Evolutionary conservation across 345 rosid species (phyloP).

Genomic region (Hevea brasiliensis): DNA sequence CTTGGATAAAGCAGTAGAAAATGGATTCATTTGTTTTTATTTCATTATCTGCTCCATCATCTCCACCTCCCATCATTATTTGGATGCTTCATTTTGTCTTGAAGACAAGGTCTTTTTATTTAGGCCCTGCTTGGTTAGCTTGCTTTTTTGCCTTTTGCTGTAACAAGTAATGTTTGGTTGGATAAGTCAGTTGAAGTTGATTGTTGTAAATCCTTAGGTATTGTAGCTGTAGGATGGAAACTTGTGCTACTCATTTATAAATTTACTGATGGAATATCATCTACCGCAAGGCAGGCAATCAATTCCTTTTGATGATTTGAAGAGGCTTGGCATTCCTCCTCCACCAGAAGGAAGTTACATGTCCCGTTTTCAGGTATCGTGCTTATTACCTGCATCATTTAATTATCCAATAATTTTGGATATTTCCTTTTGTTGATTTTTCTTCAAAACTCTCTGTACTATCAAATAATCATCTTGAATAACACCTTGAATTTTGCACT

Average conservation of each 20-base stretch:
- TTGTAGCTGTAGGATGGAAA: background rate
- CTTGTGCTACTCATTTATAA: background rate
- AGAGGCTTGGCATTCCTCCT: conserved; percentile 83
- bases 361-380: conserved; percentile 69
- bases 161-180: too few relatives aligned
- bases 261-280: conserved; percentile 15
- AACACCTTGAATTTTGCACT: background rate
- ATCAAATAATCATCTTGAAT: background rate
- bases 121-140: background rate
- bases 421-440: background rate
- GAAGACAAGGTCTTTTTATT: background rate
- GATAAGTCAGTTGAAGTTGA: background rate
- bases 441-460: background rate
- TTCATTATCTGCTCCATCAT: background rate
- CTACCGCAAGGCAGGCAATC: conserved; percentile 53
- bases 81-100: background rate
- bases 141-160: background rate
- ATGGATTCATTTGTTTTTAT: background rate
- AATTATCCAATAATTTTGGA: background rate
- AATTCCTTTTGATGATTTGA: conserved; percentile 72
- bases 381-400: background rate
- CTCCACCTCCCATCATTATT: background rate
- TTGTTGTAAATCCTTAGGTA: background rate
- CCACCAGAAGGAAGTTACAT: conserved; percentile 91
- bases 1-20: background rate